Evolutionary conservation across 345 rosid species (phyloP), one percentile per base, ranked within the genome.

Genomic region (Populus alba): DNA sequence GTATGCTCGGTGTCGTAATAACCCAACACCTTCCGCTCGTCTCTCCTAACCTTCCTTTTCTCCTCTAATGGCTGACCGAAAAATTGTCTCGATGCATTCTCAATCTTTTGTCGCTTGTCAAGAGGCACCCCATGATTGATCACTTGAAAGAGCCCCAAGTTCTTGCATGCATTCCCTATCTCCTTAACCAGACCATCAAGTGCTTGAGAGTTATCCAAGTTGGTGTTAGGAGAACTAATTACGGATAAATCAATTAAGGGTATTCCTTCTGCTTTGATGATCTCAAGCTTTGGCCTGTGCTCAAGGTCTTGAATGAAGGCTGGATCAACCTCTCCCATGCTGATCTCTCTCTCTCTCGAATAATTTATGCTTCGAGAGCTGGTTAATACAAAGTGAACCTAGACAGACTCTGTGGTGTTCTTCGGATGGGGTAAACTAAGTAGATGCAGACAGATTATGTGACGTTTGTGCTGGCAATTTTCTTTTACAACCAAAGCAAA

Each of bases 91-190:
- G 85, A 59, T 2, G 76, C 81, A 15, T 63, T 39, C 43, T 80
- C 75, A 0, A 88, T 18, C 31, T 51, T 69, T 53, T 66, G 53
- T 66, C 79, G 55, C 53, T 66, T 74, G 17, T 82, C 83, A 13
- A 75, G 22, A 3, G 81, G 63, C 47, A 86, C 89, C 23, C 89
- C 91, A 74, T 88, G 89, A 74, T 86, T 88, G 65, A 85, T 78
- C 79, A 86, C 86, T 18, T 80, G 86, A 66, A 88, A 86, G 66
- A 87, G 82, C 0, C 87, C 88, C 89, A 88, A 88, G 7, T 82
- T 57, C 80, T 74, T 76, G 83, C 87, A 85, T 15, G 91, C 88
- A 7, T 67, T 55, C 8, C 86, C 80, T 9, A 88, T 70, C 15
- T 85, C 77, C 15, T 51, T 62, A 31, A 86, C 82, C 29, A 83